These are phyloP conservation scores for Pythium periplocum DNA, from an alignment of 352 stramenopile species.

Conservation along the genomic window DNA sequence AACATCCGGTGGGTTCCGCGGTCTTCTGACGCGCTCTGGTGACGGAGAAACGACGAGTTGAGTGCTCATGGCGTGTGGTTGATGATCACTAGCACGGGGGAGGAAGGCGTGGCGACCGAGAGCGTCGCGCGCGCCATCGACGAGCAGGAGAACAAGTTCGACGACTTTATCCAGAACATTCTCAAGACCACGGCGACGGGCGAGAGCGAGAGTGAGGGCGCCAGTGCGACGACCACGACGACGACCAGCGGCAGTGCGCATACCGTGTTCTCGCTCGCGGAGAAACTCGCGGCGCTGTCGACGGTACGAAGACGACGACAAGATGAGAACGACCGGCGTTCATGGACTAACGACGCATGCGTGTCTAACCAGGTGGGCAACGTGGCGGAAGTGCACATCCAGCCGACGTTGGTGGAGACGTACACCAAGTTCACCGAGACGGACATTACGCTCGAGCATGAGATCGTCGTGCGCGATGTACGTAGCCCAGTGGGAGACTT, in stretches of 20 bases:
- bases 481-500: not conserved
- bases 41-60: not conserved
- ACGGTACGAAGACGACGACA: slow-evolving; percentile 24
- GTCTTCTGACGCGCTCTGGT: not conserved
- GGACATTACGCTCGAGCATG: slow-evolving; percentile 76
- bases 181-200: slow-evolving; percentile 43
- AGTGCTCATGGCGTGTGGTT: slow-evolving; percentile 2
- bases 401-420: slow-evolving; percentile 73
- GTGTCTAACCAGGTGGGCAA: slow-evolving; percentile 30
- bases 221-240: not conserved
- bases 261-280: slow-evolving; percentile 48
- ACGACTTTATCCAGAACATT: slow-evolving; percentile 86
- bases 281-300: slow-evolving; percentile 73
- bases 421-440: slow-evolving; percentile 85
- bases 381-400: slow-evolving; percentile 77
- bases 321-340: no score
- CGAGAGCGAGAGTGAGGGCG: slow-evolving; percentile 12
- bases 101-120: slow-evolving; percentile 39
- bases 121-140: slow-evolving; percentile 52
- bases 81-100: slow-evolving; percentile 13
- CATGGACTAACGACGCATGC: no score
- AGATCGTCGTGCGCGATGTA: slow-evolving; percentile 55
- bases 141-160: slow-evolving; percentile 49
- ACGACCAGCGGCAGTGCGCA: slow-evolving; percentile 2
- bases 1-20: slow-evolving; percentile 44